Conservation (phyloP, 2,329 filamentous ascomycete genomes). For the Dactylonectria estremocensis region DNA sequence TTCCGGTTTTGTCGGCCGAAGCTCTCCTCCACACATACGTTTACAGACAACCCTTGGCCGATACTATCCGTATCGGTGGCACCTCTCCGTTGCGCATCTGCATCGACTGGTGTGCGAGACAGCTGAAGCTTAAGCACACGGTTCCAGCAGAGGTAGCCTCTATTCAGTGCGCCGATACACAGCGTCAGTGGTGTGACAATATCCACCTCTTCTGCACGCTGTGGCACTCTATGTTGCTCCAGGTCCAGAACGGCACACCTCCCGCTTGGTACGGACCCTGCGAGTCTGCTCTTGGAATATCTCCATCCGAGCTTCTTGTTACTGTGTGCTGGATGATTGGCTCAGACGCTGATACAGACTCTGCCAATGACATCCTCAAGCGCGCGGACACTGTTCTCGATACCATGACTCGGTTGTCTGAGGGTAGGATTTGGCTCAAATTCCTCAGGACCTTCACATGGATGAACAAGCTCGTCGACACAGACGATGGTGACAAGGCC, state of each 20-base stretch:
- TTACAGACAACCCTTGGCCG: conserved; percentile 37
- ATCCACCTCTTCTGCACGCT: conserved; percentile 45
- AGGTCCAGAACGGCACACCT: conserved; percentile 28
- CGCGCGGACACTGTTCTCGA: conserved; percentile 29
- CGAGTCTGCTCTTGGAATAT: conserved; percentile 44
- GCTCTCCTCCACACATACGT: conserved; percentile 42
- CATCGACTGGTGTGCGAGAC: conserved; percentile 40
- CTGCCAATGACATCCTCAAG: conserved; percentile 25
- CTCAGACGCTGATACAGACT: conserved; percentile 18
- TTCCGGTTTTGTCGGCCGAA: conserved; percentile 29
- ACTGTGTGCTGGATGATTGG: conserved; percentile 46
- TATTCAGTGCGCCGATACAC: conserved; percentile 26
- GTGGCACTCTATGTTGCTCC: conserved; percentile 39
- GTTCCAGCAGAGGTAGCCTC: conserved; percentile 36
- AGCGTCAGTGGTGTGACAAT: conserved; percentile 41
- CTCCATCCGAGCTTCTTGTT: conserved; percentile 45
- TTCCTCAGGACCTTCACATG: conserved; percentile 42
- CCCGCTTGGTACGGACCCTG: conserved; percentile 43
- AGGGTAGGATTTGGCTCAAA: conserved; percentile 37
- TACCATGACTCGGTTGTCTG: conserved; percentile 24
- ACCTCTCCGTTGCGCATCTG: conserved; percentile 36
- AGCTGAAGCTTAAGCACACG: conserved; percentile 32
- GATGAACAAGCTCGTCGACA: conserved; percentile 43
- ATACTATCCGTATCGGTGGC: conserved; percentile 13
- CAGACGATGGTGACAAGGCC: conserved; percentile 35